Evolutionary conservation across 2,329 filamentous ascomycete genomes (phyloP).

Genomic region (Neofusicoccum kwambonambiense): DNA sequence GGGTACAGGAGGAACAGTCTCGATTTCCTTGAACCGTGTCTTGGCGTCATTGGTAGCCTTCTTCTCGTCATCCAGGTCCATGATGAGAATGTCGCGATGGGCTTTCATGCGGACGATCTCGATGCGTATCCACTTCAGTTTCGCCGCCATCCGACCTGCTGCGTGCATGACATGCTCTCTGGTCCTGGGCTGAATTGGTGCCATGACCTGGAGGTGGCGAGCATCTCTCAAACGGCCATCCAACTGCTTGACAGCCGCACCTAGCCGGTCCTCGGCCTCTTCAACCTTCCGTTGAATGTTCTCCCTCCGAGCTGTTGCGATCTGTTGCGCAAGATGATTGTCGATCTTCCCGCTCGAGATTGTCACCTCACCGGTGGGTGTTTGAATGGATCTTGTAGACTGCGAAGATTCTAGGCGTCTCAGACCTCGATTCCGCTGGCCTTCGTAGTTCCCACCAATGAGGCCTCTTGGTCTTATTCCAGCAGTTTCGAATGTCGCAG

Average conservation of each 20-base stretch:
- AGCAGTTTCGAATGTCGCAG: slow-evolving; percentile 87
- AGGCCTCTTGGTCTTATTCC: slow-evolving; percentile 89
- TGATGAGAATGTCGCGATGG: slow-evolving; percentile 80
- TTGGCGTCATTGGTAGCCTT: slow-evolving; percentile 36
- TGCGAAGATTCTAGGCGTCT: slow-evolving; percentile 63
- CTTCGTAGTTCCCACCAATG: slow-evolving; percentile 80
- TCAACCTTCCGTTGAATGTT: slow-evolving; percentile 81
- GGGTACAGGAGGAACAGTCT: background rate
- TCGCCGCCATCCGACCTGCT: slow-evolving; percentile 79
- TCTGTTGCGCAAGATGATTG: slow-evolving; percentile 80
- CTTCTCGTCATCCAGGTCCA: slow-evolving; percentile 81
- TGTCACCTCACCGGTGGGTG: slow-evolving; percentile 70
- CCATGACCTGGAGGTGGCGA: slow-evolving; percentile 81
- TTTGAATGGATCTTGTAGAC: slow-evolving; percentile 62
- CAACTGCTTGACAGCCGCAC: slow-evolving; percentile 70
- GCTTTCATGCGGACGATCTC: slow-evolving; percentile 92
- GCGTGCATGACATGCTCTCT: slow-evolving; percentile 82
- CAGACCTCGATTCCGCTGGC: slow-evolving; percentile 71
- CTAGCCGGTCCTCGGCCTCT: slow-evolving; percentile 78
- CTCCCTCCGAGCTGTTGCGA: slow-evolving; percentile 75
- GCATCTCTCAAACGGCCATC: slow-evolving; percentile 85
- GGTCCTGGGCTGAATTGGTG: slow-evolving; percentile 87
- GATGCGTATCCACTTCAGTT: slow-evolving; percentile 89
- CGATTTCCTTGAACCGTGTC: slow-evolving; percentile 25
- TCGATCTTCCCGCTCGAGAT: slow-evolving; percentile 73